These are phyloP conservation scores for Pseudohyphozyma bogoriensis DNA, from an alignment of 768 basidiomycete species.

Conservation along the genomic window DNA sequence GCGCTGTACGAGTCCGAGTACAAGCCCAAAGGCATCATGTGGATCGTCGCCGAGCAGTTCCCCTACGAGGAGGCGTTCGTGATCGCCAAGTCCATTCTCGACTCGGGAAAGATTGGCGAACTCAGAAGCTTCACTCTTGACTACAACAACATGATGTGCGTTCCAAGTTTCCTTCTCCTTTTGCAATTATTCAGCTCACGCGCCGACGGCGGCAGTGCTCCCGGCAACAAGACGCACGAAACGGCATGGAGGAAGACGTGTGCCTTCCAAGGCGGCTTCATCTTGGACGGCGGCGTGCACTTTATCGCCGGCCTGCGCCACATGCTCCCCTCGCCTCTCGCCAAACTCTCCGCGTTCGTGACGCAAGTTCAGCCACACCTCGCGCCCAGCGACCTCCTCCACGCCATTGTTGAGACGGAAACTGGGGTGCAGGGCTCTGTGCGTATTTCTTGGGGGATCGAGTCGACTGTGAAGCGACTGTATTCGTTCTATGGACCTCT, in stretches of 20 bases:
- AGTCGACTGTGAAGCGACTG: conserved; percentile 40
- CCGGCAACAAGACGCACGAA: too few species aligned
- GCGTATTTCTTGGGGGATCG: conserved; percentile 55
- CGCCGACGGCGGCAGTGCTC: conserved; percentile 32
- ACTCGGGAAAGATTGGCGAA: background rate
- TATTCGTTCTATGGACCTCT: conserved; percentile 55
- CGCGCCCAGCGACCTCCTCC: conserved; percentile 68
- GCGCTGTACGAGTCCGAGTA: conserved; percentile 55
- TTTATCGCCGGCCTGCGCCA: conserved; percentile 40
- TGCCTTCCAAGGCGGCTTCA: conserved; percentile 44
- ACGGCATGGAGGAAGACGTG: conserved; percentile 67
- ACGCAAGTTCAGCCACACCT: conserved; percentile 62
- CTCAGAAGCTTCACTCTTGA: conserved; percentile 17
- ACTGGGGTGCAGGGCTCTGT: conserved; percentile 36
- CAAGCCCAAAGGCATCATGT: conserved; percentile 51
- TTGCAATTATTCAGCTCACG: conserved; percentile 62
- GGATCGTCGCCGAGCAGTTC: conserved; percentile 29
- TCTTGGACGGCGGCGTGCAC: conserved; percentile 76
- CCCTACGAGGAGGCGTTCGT: conserved; percentile 1
- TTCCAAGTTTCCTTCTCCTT: conserved; percentile 65
- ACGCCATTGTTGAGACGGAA: conserved; percentile 31
- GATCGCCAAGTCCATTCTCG: background rate
- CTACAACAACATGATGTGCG: conserved; percentile 44
- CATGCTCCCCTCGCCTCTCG: conserved; percentile 46
- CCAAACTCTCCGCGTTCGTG: conserved; percentile 52